Conservation (phyloP, 495 filamentous ascomycete genomes). For the Wilcoxina mikolae region DNA sequence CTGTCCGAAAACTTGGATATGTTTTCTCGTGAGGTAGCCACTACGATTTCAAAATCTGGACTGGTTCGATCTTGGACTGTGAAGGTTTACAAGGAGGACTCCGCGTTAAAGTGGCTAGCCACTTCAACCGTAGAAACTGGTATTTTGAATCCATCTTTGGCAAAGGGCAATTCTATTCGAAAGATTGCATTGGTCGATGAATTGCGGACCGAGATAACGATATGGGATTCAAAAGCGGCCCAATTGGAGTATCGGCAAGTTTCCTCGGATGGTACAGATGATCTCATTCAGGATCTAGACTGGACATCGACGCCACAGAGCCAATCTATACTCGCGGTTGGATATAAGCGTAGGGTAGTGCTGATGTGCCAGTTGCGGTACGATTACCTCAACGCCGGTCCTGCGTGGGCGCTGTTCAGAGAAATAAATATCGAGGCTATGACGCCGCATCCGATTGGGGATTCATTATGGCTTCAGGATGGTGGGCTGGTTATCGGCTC, state of each 20-base stretch:
- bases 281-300: conserved; percentile 72
- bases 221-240: conserved; percentile 76
- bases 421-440: conserved; percentile 61
- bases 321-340: conserved; percentile 82
- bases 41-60: conserved; percentile 68
- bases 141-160: conserved; percentile 55
- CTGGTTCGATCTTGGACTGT: conserved; percentile 76
- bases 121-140: conserved; percentile 74
- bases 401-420: conserved; percentile 73
- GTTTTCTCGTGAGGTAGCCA: conserved; percentile 75
- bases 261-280: conserved; percentile 53
- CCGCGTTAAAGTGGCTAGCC: conserved; percentile 47
- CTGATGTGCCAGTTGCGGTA: conserved; percentile 85
- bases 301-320: conserved; percentile 89
- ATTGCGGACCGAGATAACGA: conserved; percentile 59
- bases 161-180: conserved; percentile 71
- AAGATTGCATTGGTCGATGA: conserved; percentile 75
- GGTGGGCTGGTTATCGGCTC: conserved; percentile 75
- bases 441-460: conserved; percentile 83
- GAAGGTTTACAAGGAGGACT: conserved; percentile 46
- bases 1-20: conserved; percentile 73
- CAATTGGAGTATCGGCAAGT: conserved; percentile 56
- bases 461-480: conserved; percentile 75
- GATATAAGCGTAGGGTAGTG: conserved; percentile 70
- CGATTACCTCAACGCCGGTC: conserved; percentile 79